Percentiles rank a stretch among this genome's conserved stretches.
These are phyloP conservation scores for Larix kaempferi DNA, from an alignment of 75 land plant genomes.

Conservation along the genomic window DNA sequence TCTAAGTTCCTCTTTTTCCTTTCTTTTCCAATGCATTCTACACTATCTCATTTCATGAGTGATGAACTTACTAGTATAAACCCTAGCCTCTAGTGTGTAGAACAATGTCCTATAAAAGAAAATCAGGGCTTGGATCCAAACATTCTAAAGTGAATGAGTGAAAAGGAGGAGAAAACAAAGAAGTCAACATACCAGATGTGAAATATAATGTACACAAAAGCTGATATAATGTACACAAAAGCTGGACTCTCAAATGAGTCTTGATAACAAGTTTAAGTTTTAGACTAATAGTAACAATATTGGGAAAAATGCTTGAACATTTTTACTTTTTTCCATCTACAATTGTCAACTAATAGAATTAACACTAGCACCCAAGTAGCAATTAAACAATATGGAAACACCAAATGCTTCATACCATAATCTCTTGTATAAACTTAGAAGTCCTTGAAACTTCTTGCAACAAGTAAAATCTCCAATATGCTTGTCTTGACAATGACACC, in stretches of 20 bases:
- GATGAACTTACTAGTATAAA: not conserved
- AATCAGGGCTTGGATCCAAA: not conserved
- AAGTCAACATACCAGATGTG: not conserved
- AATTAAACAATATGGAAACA: constrained; percentile 2
- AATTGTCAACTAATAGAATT: not conserved
- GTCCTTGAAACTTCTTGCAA: too few relatives aligned
- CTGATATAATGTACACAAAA: not conserved
- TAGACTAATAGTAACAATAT: not conserved
- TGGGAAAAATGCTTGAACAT: not conserved
- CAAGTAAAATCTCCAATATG: too few relatives aligned
- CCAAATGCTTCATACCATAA: not conserved
- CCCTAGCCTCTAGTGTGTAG: not conserved
- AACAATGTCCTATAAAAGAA: not conserved
- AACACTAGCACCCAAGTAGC: constrained; percentile 3
- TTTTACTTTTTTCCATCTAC: not conserved
- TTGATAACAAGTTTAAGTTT: not conserved
- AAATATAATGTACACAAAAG: too few relatives aligned
- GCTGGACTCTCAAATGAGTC: not conserved
- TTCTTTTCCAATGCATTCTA: constrained; percentile 21
- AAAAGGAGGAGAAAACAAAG: not conserved
- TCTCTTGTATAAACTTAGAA: too few relatives aligned
- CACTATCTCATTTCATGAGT: constrained; percentile 4
- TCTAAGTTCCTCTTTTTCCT: constrained; percentile 22
- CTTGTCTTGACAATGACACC: too few relatives aligned
- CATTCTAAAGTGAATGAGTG: not conserved